Percentiles rank a stretch among this genome's conserved stretches.
Evolutionary conservation across 2,329 filamentous ascomycete species (phyloP).

Genomic region (Aspergillus latus): DNA sequence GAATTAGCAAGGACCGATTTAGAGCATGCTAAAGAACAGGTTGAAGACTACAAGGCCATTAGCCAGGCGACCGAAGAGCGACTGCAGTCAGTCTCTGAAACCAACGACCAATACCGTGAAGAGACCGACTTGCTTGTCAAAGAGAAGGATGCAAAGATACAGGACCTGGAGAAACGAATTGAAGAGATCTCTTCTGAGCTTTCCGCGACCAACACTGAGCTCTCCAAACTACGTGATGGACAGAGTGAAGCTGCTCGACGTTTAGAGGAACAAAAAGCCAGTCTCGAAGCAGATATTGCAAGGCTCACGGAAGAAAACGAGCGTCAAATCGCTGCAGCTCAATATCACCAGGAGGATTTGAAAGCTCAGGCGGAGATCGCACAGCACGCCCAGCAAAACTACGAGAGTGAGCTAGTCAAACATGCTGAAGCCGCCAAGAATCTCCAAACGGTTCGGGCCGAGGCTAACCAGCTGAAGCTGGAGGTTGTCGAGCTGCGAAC

Average conservation of each 20-base stretch:
- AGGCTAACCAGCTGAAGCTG: slow-evolving; percentile 79
- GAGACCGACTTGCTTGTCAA: slow-evolving; percentile 75
- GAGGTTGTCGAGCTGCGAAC: slow-evolving; percentile 72
- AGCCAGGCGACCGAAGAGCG: slow-evolving; percentile 86
- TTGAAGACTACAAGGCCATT: slow-evolving; percentile 84
- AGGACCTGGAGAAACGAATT: slow-evolving; percentile 77
- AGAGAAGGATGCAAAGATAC: slow-evolving; percentile 76
- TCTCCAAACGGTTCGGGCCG: slow-evolving; percentile 73
- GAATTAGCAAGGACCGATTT: slow-evolving; percentile 78
- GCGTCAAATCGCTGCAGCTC: slow-evolving; percentile 73
- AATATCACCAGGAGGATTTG: slow-evolving; percentile 86
- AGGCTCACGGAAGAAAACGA: slow-evolving; percentile 82
- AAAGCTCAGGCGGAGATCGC: slow-evolving; percentile 93
- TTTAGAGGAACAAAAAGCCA: slow-evolving; percentile 78
- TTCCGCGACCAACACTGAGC: slow-evolving; percentile 74
- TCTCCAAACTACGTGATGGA: slow-evolving; percentile 75
- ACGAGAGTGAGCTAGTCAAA: slow-evolving; percentile 90
- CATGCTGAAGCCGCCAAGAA: slow-evolving; percentile 92
- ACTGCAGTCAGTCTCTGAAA: slow-evolving; percentile 72
- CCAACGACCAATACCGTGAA: slow-evolving; percentile 82
- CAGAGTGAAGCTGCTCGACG: slow-evolving; percentile 71
- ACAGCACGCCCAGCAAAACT: slow-evolving; percentile 87
- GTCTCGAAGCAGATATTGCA: slow-evolving; percentile 73
- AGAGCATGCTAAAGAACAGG: slow-evolving; percentile 75
- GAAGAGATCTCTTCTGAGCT: slow-evolving; percentile 83